These are phyloP conservation scores for Fusarium sp. DNA, from an alignment of 2,329 filamentous ascomycete genomes.

Conservation along the genomic window DNA sequence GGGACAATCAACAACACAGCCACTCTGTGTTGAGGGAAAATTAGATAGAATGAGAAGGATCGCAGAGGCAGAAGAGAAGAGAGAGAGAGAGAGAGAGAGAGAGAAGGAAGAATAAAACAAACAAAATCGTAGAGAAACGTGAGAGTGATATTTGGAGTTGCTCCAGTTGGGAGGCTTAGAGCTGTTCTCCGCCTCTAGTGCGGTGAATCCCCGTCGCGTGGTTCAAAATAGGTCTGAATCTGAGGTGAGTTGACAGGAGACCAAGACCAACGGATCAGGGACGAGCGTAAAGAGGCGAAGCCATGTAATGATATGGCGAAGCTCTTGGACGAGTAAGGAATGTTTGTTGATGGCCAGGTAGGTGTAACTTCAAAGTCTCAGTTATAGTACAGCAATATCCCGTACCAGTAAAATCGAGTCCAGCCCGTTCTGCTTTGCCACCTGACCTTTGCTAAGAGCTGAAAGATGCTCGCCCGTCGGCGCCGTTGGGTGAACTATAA, in stretches of 20 bases:
- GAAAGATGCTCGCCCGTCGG: slow-evolving; percentile 26
- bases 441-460: slow-evolving; percentile 20
- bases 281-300: slow-evolving; percentile 21
- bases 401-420: neutral
- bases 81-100: neutral
- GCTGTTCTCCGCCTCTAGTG: slow-evolving; percentile 32
- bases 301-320: slow-evolving; percentile 9
- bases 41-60: neutral
- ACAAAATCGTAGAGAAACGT: slow-evolving; percentile 7
- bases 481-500: slow-evolving; percentile 7
- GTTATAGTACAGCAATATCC: neutral
- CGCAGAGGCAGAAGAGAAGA: neutral
- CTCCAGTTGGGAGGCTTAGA: slow-evolving; percentile 33
- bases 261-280: neutral
- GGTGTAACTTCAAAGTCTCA: slow-evolving; percentile 3
- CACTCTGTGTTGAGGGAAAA: neutral
- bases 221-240: slow-evolving; percentile 16
- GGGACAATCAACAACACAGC: neutral
- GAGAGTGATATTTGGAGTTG: slow-evolving; percentile 17
- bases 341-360: slow-evolving; percentile 3
- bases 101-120: neutral
- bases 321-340: slow-evolving; percentile 1
- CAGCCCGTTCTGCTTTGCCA: slow-evolving; percentile 22
- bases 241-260: slow-evolving; percentile 17
- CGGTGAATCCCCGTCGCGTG: slow-evolving; percentile 1